Base-by-base conservation (phyloP, 768 basidiomycete genomes). In the Lactarius deliciosus region DNA sequence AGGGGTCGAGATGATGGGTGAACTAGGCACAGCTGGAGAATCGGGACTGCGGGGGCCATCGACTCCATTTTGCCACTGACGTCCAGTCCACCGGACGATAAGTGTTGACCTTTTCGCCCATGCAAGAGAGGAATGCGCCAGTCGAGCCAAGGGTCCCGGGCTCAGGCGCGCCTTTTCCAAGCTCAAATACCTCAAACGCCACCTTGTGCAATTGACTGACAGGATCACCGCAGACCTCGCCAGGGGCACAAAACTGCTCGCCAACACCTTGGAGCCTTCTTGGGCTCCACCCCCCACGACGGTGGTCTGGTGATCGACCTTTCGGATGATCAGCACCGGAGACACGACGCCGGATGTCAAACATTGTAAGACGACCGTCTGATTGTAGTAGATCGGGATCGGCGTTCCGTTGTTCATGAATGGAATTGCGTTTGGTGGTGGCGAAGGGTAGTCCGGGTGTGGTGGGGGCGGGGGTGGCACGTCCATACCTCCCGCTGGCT, bases 171-270 rank as follows among this genome's bases (percentile, higher is more conserved):
- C 82, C 82, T 75, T 87, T 90, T 70, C 78, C 80, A 11, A 83
- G 79, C 72, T 94, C 93, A 70, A 86, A 93, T 18, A 96, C 91
- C 78, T 96, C 94, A 70, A 96, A 94, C 1, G 94, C 94, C 69
- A 97, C 89, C 80, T 96, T 97, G 81, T 96, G 95, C 64, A 97
- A 81, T 74, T 98, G 96, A 25, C 94, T 94, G 53, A 98, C 95
- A 16, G 94, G 90, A 73, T 98, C 96, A 2, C 94, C 94, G 69
- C 92, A 92, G 5, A 91, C 88, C 76, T 98, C 96, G 30, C 93
- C 92, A 7, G 87, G 85, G 1, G 86, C 77, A 73, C 92, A 94
- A 74, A 87, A 92, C 70, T 91, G 88, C 73, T 94, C 90, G 20
- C 90, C 87, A 38, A 92, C 86, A 61, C 89, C 76, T 94, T 94